A percentile compares a stretch with the other conserved stretches of the same genome.
These are phyloP conservation scores for Parafenestella ontariensis DNA, from an alignment of 2,329 filamentous ascomycete genomes.

Conservation along the genomic window DNA sequence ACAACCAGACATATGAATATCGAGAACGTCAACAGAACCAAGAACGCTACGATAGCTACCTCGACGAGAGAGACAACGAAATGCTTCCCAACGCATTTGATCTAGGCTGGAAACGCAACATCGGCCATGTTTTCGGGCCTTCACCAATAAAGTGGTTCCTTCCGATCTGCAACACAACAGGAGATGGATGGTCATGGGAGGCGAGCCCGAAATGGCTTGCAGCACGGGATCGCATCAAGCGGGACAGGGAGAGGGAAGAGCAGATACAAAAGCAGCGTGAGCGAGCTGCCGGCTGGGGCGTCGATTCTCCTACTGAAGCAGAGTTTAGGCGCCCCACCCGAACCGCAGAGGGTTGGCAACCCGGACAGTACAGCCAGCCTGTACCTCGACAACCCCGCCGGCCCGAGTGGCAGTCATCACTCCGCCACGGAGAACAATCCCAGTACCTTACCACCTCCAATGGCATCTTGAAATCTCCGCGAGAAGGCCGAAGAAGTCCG, in stretches of 20 bases:
- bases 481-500: constrained; percentile 46
- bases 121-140: constrained; percentile 81
- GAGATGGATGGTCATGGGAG: constrained; percentile 96
- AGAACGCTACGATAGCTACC: constrained; percentile 77
- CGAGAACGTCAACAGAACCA: constrained; percentile 70
- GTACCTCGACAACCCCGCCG: constrained; percentile 34
- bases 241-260: constrained; percentile 47
- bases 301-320: constrained; percentile 48
- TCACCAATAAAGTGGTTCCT: constrained; percentile 76
- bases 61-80: constrained; percentile 87
- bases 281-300: constrained; percentile 71
- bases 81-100: constrained; percentile 94
- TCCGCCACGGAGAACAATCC: constrained; percentile 34
- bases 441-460: constrained; percentile 46
- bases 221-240: constrained; percentile 67
- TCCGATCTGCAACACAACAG: constrained; percentile 83
- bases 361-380: constrained; percentile 34
- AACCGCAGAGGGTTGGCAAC: constrained; percentile 39
- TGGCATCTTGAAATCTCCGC: constrained; percentile 40
- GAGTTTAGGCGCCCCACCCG: constrained; percentile 42
- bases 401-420: constrained; percentile 42
- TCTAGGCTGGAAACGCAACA: constrained; percentile 80
- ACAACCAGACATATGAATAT: constrained; percentile 52
- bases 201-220: constrained; percentile 79
- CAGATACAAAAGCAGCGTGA: constrained; percentile 68